Percentiles rank a stretch among this genome's conserved stretches.
Evolutionary conservation across 257 asterid genomes (phyloP).

Genomic region (Henckelia pumila): DNA sequence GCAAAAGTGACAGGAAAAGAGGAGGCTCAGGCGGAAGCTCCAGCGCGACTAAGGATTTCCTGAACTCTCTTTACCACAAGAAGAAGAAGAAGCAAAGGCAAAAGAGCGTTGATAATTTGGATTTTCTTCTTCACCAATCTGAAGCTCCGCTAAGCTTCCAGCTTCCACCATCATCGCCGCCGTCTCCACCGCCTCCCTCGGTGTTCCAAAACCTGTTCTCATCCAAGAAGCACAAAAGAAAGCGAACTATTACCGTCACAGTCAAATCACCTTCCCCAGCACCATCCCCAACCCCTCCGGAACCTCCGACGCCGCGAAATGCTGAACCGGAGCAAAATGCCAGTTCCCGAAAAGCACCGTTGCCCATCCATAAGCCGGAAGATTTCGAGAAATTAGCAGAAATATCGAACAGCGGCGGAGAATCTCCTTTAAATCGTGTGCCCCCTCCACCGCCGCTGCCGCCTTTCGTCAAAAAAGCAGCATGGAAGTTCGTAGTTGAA

Average conservation of each 20-base stretch:
- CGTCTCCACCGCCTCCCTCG: slow-evolving; percentile 59
- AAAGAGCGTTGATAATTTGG: slow-evolving; percentile 62
- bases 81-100: slow-evolving; percentile 75
- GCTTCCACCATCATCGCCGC: slow-evolving; percentile 41
- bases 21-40: slow-evolving; percentile 41
- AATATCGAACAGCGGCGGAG: slow-evolving; percentile 59
- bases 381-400: slow-evolving; percentile 43
- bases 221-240: slow-evolving; percentile 58
- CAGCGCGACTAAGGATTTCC: slow-evolving; percentile 64
- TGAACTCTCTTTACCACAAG: slow-evolving; percentile 67
- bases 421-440: slow-evolving; percentile 50
- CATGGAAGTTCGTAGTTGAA: slow-evolving; percentile 78
- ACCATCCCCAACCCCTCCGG: slow-evolving; percentile 28
- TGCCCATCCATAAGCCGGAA: slow-evolving; percentile 19
- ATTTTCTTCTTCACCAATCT: slow-evolving; percentile 57
- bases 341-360: slow-evolving; percentile 22
- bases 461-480: slow-evolving; percentile 51
- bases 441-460: slow-evolving; percentile 89
- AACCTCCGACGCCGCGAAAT: slow-evolving; percentile 32
- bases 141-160: slow-evolving; percentile 42
- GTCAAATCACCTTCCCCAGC: slow-evolving; percentile 14
- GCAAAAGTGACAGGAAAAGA: slow-evolving; percentile 52
- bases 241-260: slow-evolving; percentile 45
- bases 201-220: slow-evolving; percentile 55
- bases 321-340: slow-evolving; percentile 30